Base-by-base conservation (phyloP, 108 stramenopile genomes). In the Nitzschia inconspicua region DNA sequence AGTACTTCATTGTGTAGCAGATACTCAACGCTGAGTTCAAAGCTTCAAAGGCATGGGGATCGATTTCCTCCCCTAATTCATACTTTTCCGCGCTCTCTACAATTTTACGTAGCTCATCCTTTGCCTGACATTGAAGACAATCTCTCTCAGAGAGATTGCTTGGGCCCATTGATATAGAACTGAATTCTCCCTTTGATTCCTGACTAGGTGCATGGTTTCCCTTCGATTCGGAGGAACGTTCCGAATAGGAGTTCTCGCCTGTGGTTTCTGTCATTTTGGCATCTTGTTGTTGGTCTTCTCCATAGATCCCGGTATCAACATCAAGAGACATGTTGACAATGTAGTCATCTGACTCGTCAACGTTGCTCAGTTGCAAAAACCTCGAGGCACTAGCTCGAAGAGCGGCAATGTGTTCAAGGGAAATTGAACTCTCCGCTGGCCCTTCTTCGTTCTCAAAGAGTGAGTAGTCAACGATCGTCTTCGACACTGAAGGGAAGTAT, bases 401-500 rank as follows among this genome's bases (percentile, higher is more conserved):
- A 5, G 62, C 62, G 4, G 39, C 25, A 14, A 27, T 26, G 20
- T 52, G 52, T 26, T 63, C 26, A 24, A 26, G 64, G 44, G 14
- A 63, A 43, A 16, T 47, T 47, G 3, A 4, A 16, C n/a, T n/a
- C n/a, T 3, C 18, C 53, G 41, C 44, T 24, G 28, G 26, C 4
- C 31, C 20, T 50, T 47, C 57, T 5, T 54, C 56, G 32, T 41
- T 24, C 4, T 64, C 63, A 10, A 72, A n/a, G 29, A 72, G 32
- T 9, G 60, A 50, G 23, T 48, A 47, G 29, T 64, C 50, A 19
- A 63, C 10, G 3, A 72, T 58, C 8, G 63, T 49, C 24, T 64
- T 64, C 3, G 56, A 47, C 3, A 72, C 57, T 4, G 70, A 47
- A n/a, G 57, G 70, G 29, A 63, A 31, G 62, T 58, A 64, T 2